Conservation (phyloP, 176 grass and related monocot species). For the Musa schizocarpa region DNA sequence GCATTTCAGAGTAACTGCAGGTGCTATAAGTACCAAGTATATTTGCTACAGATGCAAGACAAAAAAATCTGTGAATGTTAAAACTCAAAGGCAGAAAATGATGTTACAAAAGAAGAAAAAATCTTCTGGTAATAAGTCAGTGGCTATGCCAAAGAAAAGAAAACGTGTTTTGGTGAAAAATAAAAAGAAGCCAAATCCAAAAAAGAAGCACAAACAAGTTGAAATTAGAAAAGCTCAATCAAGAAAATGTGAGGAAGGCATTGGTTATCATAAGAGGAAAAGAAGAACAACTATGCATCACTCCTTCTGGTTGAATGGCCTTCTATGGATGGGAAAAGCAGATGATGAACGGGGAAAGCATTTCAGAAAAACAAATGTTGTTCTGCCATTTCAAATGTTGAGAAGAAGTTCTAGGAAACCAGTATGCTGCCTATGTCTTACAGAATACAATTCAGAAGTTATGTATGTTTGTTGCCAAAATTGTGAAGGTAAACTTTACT, state of each 20-base stretch:
- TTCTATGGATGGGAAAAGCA: constrained; percentile 53
- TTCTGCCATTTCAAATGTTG: constrained; percentile 51
- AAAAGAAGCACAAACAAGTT: constrained; percentile 36
- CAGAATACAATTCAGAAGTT: constrained; percentile 47
- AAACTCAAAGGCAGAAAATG: constrained; percentile 35
- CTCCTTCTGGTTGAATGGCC: constrained; percentile 90
- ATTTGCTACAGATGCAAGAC: constrained; percentile 74
- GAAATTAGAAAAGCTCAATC: constrained; percentile 31
- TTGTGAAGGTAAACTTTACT: constrained; percentile 59
- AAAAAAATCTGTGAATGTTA: constrained; percentile 33
- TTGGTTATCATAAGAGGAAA: constrained; percentile 53
- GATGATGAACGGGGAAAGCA: constrained; percentile 48
- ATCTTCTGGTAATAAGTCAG: constrained; percentile 3
- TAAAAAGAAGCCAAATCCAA: constrained; percentile 33
- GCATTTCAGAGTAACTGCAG: constrained; percentile 82
- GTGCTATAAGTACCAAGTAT: constrained; percentile 39
- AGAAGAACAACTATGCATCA: constrained; percentile 67
- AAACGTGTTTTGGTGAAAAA: constrained; percentile 42
- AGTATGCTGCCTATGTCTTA: constrained; percentile 57
- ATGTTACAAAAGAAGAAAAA: constrained; percentile 23
- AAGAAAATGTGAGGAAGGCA: constrained; percentile 23
- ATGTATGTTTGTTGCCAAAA: constrained; percentile 80
- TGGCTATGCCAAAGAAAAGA: constrained; percentile 32
- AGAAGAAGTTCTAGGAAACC: constrained; percentile 27
- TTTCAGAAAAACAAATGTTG: constrained; percentile 66